Conservation (phyloP, 2,329 filamentous ascomycete genomes). For the Hysterium pulicare region DNA sequence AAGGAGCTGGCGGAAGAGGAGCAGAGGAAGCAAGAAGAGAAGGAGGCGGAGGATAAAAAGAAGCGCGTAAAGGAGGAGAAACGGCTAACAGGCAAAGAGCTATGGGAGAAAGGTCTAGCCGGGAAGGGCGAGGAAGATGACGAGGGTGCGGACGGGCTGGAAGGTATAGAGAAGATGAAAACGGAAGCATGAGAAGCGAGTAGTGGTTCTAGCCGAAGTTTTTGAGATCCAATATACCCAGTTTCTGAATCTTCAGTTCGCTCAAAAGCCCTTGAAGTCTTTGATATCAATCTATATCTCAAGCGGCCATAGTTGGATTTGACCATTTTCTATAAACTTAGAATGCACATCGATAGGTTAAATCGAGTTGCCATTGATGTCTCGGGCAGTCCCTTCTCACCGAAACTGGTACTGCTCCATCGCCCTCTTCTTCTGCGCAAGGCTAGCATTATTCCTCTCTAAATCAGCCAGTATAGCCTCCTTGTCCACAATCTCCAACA, state of each 20-base stretch:
- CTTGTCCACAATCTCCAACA: conserved; percentile 47
- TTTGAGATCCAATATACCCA: neutral
- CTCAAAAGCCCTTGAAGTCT: too few species aligned
- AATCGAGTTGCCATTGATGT: too few species aligned
- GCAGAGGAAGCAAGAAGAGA: conserved; percentile 58
- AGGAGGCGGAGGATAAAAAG: conserved; percentile 63
- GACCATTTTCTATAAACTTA: too few species aligned
- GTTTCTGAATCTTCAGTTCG: too few species aligned
- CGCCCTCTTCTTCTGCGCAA: neutral
- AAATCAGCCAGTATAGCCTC: conserved; percentile 45
- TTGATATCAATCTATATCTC: too few species aligned
- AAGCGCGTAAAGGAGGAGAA: conserved; percentile 63
- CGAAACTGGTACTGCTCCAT: too few species aligned
- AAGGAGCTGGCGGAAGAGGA: conserved; percentile 77
- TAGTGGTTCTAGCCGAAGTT: neutral
- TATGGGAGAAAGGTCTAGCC: conserved; percentile 49
- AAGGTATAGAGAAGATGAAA: conserved; percentile 34
- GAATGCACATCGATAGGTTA: too few species aligned
- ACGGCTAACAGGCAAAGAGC: conserved; percentile 64
- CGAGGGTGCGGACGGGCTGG: conserved; percentile 57
- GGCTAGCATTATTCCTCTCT: conserved; percentile 18
- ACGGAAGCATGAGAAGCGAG: conserved; percentile 47
- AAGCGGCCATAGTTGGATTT: too few species aligned
- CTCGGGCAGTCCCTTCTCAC: too few species aligned
- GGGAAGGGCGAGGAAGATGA: conserved; percentile 66